Base-by-base conservation (phyloP, 495 filamentous ascomycete species). In the Podospora fimiseda region DNA sequence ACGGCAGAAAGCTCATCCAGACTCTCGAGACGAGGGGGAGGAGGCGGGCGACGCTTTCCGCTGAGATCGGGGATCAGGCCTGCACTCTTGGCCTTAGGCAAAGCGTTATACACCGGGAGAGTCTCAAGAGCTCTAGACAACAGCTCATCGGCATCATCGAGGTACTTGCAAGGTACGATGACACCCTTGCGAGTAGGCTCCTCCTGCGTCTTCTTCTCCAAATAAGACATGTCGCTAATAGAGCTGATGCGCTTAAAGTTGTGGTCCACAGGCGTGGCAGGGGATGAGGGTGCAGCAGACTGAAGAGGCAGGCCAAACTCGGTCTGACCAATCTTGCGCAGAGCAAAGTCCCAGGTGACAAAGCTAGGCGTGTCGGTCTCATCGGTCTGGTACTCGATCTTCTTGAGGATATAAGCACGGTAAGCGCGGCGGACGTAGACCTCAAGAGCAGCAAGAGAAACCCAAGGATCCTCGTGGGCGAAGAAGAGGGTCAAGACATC, bases 351-450 rank as follows among this genome's bases (percentile, higher is more conserved):
- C 94, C 94, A 98, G 7, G 90, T 87, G 18, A 97, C 74, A 39
- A 89, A 80, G 56, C 82, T 87, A 13, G 94, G 92, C 19, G 82
- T 76, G 50, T 97, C 93, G 2, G 70, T 69, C 48, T 89, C 80
- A 24, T 83, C 75, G 44, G 80, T 81, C 63, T 89, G 84, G 72
- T 98, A 98, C 47, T 95, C 80, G 51, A 97, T 83, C 48, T 80
- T 77, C 78, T 95, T 88, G 23, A 98, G 71, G 52, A 85, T 81
- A 66, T 98, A 98, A 2, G 93, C 93, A 75, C 92, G 87, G 72
- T 98, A 98, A 9, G 93, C 93, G 51, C 93, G 89, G 56, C 93
- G 93, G 52, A 94, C 84, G 65, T 98, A 98, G 27, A 96, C 90
- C 64, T 98, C 94, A 22, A 97, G 78, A 40, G 94, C 88, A 46